These are phyloP conservation scores for Aspergillus nanangensis DNA, from an alignment of 495 filamentous ascomycete species.

Conservation along the genomic window DNA sequence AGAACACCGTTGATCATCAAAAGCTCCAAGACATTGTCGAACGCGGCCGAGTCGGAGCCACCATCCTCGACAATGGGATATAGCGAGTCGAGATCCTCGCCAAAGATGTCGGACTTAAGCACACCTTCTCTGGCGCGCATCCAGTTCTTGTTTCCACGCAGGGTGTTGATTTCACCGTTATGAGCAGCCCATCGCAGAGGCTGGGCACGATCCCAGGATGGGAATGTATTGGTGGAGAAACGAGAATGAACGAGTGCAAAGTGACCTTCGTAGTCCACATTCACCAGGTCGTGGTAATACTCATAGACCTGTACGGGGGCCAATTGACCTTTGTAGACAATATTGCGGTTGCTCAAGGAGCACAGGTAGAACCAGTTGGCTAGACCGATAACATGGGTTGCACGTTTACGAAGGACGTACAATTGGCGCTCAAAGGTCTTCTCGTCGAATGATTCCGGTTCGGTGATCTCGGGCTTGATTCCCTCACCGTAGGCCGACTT, in stretches of 20 bases:
- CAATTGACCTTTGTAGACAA: constrained; percentile 98
- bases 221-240: constrained; percentile 99
- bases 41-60: constrained; percentile 95
- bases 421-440: constrained; percentile 87
- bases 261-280: constrained; percentile 95
- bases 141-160: constrained; percentile 99
- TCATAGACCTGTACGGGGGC: constrained; percentile 97
- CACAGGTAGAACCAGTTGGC: constrained; percentile 99
- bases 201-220: constrained; percentile 98
- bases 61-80: constrained; percentile 98
- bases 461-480: constrained; percentile 73
- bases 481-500: constrained; percentile 81
- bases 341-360: constrained; percentile 97
- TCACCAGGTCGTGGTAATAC: constrained; percentile 97
- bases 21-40: constrained; percentile 96
- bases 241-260: constrained; percentile 97
- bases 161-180: constrained; percentile 98
- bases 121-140: constrained; percentile 98
- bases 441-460: constrained; percentile 77
- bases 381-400: constrained; percentile 88
- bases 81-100: constrained; percentile 83
- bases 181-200: constrained; percentile 96
- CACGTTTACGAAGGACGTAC: constrained; percentile 90
- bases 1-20: constrained; percentile 96
- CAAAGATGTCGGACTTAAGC: constrained; percentile 88